Evolutionary conservation across 169 alveolate species (phyloP), one percentile per base, ranked within the genome.

Genomic region (Perkinsus marinus): DNA sequence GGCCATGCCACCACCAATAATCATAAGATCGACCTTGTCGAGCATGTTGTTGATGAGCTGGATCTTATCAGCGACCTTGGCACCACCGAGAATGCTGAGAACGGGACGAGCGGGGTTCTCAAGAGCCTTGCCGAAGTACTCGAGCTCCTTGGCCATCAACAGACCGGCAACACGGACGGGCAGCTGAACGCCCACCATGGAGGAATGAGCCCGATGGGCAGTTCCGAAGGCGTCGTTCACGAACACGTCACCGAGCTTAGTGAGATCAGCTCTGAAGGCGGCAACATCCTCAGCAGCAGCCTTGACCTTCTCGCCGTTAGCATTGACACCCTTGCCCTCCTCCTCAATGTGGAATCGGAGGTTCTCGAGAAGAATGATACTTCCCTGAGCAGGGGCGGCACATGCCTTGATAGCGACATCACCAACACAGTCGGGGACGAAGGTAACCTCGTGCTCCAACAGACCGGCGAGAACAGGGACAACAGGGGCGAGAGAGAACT

Each of bases 1-100:
- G 34, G 99, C 99, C 99, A 98, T 99, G 26, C 99, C 99, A 89
- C 99, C 99, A 10, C 99, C 99, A 69, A 99, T 97, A 69, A 98
- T 97, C 98, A 99, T 96, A 93, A 95, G 95, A 92, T 98, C 98
- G 39, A 98, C 99, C 93, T 97, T 96, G 90, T 96, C 99, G 89
- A 98, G 94, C 91, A 99, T 90, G 93, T 98, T 96, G 92, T 94
- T 95, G 92, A 99, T 98, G 41, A 99, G 96, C 95, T 98, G 97
- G 92, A 99, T 98, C 96, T 99, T 99, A 94, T 98, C 99, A 43
- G 96, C 95, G 39, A 98, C 99, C 96, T 98, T 99, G 89, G 99
- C 99, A 39, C 99, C 99, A 36, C 99, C 99, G 91, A 98, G 95
- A 39, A 99, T 98, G 89, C 99, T 98, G 90, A 98, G 94, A 91